Base-by-base conservation (phyloP, 768 basidiomycete species). In the Leccinum aurantiacum region DNA sequence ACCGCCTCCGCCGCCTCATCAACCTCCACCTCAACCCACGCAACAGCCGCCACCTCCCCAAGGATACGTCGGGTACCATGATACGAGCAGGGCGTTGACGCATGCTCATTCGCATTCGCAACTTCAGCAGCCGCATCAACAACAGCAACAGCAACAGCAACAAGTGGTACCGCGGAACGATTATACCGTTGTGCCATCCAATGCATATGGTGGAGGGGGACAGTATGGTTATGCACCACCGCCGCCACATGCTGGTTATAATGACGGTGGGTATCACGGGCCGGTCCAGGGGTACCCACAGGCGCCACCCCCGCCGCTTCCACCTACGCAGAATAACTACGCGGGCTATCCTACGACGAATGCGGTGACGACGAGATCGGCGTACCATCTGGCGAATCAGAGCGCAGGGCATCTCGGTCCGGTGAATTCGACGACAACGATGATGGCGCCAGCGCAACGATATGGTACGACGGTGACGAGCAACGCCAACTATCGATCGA, bases 401-500 rank as follows among this genome's bases (percentile, higher is more conserved):
- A 67, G 70, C 29, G 53, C 50, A 6, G 55, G 60, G 0, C 79
- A 71, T 58, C 38, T 41, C 38, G 38, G 38, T n/a, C 17, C 17
- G 38, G 17, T n/a, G 38, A 41, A 41, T 41, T 41, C 38, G 17
- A 41, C 17, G 17, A 41, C 38, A 17, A 41, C 38, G 38, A 41
- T 41, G 38, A n/a, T 17, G 17, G 17, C 38, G 17, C 5, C 71
- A 60, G 69, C 60, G 46, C 73, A 64, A 49, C 67, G 69, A 60
- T 75, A 77, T 63, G 61, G 38, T 41, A n/a, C 38, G 17, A n/a
- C 38, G 9, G 38, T 35, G 9, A 46, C 25, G n/a, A 64, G 57
- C 35, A 58, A 60, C 29, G 58, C 62, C 15, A 60, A 62, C 17
- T 84, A 82, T 63, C 78, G 77, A 17, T 69, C 79, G 27, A 74